Percentiles rank a stretch among this genome's conserved stretches.
phyloP scores from a whole-genome alignment of 1,284 basidiomycete genomes.

The Entoloma clypeatum region DNA sequence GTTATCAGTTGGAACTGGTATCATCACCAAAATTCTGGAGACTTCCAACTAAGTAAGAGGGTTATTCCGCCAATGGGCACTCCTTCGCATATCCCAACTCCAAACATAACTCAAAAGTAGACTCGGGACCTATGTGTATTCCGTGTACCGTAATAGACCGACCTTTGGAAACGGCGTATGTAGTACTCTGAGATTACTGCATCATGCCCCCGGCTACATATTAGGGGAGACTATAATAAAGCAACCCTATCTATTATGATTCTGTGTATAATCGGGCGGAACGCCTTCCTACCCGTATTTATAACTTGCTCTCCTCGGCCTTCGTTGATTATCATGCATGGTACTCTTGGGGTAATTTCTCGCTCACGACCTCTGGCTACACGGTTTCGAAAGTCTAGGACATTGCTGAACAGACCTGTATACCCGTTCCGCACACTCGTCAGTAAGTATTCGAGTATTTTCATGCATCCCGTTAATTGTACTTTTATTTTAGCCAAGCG shows the following conservation, averaged over 20 bases:
- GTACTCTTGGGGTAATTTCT: conserved; percentile 32
- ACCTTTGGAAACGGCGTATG: background rate
- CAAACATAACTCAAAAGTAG: conserved; percentile 16
- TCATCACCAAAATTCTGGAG: conserved; percentile 80
- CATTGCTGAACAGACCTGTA: conserved; percentile 19
- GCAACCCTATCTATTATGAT: no score
- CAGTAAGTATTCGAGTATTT: conserved; percentile 44
- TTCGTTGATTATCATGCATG: conserved; percentile 31
- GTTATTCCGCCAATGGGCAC: background rate
- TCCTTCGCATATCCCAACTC: conserved; percentile 14
- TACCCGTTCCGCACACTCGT: conserved; percentile 40
- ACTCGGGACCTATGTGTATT: conserved; percentile 7
- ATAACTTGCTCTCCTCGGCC: conserved; percentile 7
- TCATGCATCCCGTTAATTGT: conserved; percentile 2
- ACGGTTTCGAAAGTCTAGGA: conserved; percentile 11
- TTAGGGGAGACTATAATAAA: no score
- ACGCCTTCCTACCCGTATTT: conserved; percentile 8
- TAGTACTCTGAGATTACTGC: no score
- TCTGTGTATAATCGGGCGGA: no score
- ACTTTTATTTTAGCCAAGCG: conserved; percentile 56
- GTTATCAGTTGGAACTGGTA: conserved; percentile 78
- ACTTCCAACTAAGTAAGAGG: background rate
- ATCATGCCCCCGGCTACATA: no score
- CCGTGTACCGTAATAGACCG: conserved; percentile 9
- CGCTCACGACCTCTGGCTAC: conserved; percentile 22